Base-by-base conservation (phyloP, 192 early-diverging fungal species). In the Coemansia reversa region DNA sequence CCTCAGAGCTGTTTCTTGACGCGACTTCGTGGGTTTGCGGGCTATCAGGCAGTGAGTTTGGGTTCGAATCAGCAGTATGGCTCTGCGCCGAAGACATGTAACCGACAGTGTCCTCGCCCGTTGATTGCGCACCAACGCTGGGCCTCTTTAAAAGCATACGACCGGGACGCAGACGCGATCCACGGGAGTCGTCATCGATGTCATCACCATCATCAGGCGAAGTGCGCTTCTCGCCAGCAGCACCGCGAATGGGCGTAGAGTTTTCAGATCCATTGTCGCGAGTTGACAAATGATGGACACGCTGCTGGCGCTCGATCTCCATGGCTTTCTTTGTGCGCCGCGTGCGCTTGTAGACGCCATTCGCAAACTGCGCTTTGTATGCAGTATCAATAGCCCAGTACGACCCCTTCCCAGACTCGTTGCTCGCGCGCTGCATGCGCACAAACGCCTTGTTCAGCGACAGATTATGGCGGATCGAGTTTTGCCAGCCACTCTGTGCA, bases 381-480 rank as follows among this genome's bases (percentile, higher is more conserved):
- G 71, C 81, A 39, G 86, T 82, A 62, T 94, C 93, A 55, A 97
- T 91, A 2, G 94, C 89, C 96, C 94, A 97, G 70, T 93, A 95
- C 28, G 93, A 90, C 7, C 95, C 95, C 70, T 97, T 97, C 20
- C 95, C 95, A 16, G 91, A 90, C 70, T 96, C 94, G 35, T 86
- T 87, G 63, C 85, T 84, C 2, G 90, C 89, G 9, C 95, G 84
- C 55, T 91, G 90, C 27, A 96, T 90, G 57, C 93, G 92, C 22
- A 96, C 83, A 84, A 98, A 98, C 16, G 88, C 87, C 64, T 93
- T 93, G 83, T 98, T 97, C 52, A 97, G 84, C n/a, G 93, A 94
- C 32, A 98, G 81, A 74, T 97, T 97, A 78, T 98, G 96, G 35
- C 96, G 87, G 65, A 98, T 92, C 27, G 94, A 98, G 75, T 98